A percentile compares a stretch with the other conserved stretches of the same genome.
These are phyloP conservation scores for Amanita jacksonii DNA, from an alignment of 768 basidiomycete genomes.

Conservation along the genomic window DNA sequence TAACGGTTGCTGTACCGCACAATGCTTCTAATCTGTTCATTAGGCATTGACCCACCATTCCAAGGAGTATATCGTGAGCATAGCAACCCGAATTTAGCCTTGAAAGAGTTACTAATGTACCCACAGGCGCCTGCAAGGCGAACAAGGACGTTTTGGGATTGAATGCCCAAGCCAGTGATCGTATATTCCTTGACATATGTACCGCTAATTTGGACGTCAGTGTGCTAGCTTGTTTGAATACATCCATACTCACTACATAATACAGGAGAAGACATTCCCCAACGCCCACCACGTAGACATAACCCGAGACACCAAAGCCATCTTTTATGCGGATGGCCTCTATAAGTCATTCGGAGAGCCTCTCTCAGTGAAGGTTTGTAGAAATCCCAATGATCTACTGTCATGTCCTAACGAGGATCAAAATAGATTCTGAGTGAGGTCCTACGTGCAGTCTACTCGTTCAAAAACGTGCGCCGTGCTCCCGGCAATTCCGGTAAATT, in stretches of 20 bases:
- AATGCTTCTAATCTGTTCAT: not conserved
- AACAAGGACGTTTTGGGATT: slow-evolving; percentile 35
- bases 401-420: not conserved
- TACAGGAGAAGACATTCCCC: slow-evolving; percentile 42
- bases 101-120: not conserved
- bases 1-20: slow-evolving; percentile 8
- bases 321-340: slow-evolving; percentile 39
- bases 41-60: slow-evolving; percentile 69
- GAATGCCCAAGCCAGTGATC: slow-evolving; percentile 35
- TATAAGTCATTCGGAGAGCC: slow-evolving; percentile 40
- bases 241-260: slow-evolving; percentile 1
- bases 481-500: slow-evolving; percentile 61
- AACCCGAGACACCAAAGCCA: slow-evolving; percentile 32
- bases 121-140: slow-evolving; percentile 35
- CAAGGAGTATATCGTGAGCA: slow-evolving; percentile 55
- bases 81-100: not conserved
- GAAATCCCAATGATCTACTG: not conserved
- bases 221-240: slow-evolving; percentile 5
- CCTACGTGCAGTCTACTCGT: slow-evolving; percentile 53
- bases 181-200: slow-evolving; percentile 54
- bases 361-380: slow-evolving; percentile 42
- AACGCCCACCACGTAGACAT: slow-evolving; percentile 36
- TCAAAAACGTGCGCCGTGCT: slow-evolving; percentile 51
- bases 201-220: slow-evolving; percentile 50
- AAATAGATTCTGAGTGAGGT: slow-evolving; percentile 46